A percentile compares a stretch with the other conserved stretches of the same genome.
phyloP scores from a whole-genome alignment of 305 asterid genomes.

The Ajuga reptans region DNA sequence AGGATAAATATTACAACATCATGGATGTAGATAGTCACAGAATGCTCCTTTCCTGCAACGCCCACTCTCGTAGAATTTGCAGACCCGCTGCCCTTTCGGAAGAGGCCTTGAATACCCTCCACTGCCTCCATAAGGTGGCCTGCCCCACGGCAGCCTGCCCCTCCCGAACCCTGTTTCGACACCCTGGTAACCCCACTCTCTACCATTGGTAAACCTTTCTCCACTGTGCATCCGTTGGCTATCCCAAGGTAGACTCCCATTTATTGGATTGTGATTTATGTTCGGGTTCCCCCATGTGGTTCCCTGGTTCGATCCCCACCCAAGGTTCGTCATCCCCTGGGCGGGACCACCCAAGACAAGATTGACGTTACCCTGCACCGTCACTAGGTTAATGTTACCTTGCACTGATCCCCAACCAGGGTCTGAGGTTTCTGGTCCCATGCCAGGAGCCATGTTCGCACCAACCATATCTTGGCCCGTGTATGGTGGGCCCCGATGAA shows the following conservation, averaged over 20 bases:
- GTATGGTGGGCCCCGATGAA: conserved; percentile 33
- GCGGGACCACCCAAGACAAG: conserved; percentile 42
- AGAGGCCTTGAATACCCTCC: conserved; percentile 54
- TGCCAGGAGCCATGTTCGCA: background rate
- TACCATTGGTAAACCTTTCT: conserved; percentile 50
- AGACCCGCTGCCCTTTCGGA: conserved; percentile 64
- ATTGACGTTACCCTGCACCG: conserved; percentile 54
- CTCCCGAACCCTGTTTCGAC: conserved; percentile 39
- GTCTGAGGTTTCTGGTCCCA: conserved; percentile 21
- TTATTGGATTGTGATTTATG: conserved; percentile 34
- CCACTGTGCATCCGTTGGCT: conserved; percentile 48
- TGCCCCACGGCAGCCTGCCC: conserved; percentile 54
- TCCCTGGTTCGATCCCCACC: conserved; percentile 39
- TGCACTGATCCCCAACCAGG: conserved; percentile 45
- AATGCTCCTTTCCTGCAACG: conserved; percentile 76
- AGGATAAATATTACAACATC: background rate
- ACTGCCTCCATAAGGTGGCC: conserved; percentile 43
- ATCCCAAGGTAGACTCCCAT: conserved; percentile 53
- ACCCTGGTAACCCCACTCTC: conserved; percentile 51
- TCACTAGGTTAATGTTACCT: conserved; percentile 44
- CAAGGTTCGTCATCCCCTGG: conserved; percentile 39
- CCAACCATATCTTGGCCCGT: conserved; percentile 31
- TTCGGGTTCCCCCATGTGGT: conserved; percentile 43
- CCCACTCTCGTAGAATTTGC: conserved; percentile 79
- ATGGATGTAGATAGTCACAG: conserved; percentile 71